A percentile compares a stretch with the other conserved stretches of the same genome.
phyloP scores from a whole-genome alignment of 768 basidiomycete species.

The Termitomyces sp. region DNA sequence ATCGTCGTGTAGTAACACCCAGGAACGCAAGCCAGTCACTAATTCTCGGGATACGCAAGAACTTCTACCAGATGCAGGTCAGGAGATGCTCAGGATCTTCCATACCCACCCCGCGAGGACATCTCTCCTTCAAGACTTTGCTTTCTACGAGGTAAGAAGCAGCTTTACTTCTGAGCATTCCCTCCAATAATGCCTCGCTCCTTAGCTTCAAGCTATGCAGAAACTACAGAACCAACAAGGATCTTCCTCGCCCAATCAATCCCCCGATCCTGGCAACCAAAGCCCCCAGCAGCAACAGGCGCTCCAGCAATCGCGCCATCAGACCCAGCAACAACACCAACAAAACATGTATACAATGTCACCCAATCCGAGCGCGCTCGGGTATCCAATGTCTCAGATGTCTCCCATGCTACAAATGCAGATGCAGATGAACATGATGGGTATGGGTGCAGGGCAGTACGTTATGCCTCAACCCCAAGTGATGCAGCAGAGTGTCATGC shows the following conservation, averaged over 20 bases:
- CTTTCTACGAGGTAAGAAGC: slow-evolving; percentile 76
- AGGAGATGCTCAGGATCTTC: slow-evolving; percentile 96
- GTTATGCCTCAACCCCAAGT: slow-evolving; percentile 56
- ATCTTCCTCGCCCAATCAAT: slow-evolving; percentile 31
- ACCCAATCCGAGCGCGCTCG: slow-evolving; percentile 43
- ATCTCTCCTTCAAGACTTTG: slow-evolving; percentile 89
- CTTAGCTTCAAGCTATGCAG: slow-evolving; percentile 80
- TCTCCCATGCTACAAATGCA: slow-evolving; percentile 59
- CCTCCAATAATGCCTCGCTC: neutral
- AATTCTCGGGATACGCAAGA: slow-evolving; percentile 98
- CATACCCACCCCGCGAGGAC: slow-evolving; percentile 90
- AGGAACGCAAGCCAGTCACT: slow-evolving; percentile 97
- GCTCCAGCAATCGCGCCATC: slow-evolving; percentile 22
- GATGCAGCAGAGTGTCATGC: slow-evolving; percentile 86
- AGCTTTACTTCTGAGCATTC: neutral
- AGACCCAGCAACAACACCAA: slow-evolving; percentile 32
- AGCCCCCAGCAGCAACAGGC: slow-evolving; percentile 32
- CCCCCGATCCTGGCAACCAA: slow-evolving; percentile 26
- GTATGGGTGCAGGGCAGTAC: slow-evolving; percentile 42
- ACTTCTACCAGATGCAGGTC: slow-evolving; percentile 89
- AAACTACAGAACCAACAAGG: slow-evolving; percentile 45
- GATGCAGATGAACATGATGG: slow-evolving; percentile 48
- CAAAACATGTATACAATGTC: slow-evolving; percentile 44
- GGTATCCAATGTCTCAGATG: slow-evolving; percentile 56
- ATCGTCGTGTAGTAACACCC: slow-evolving; percentile 70